Conservation (phyloP, 805 yeast species). For the Zygosaccharomyces pseudorouxii region DNA sequence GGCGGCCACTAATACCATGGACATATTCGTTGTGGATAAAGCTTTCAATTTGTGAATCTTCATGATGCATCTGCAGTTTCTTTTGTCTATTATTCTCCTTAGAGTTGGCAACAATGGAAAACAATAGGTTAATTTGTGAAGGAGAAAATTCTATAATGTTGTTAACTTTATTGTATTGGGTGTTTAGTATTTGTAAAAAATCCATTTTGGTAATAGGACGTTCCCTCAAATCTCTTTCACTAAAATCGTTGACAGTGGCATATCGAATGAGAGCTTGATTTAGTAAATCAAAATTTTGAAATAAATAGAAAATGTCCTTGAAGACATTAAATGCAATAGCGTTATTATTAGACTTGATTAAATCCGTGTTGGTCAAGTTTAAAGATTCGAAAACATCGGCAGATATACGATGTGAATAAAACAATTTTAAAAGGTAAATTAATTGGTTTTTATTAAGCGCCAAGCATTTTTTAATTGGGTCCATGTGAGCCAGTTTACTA, state of each 20-base stretch:
- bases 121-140: constrained; percentile 38
- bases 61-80: constrained; percentile 23
- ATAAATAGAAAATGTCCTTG: constrained; percentile 38
- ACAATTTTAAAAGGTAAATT: constrained; percentile 30
- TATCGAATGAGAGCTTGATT: constrained; percentile 38
- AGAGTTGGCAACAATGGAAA: constrained; percentile 36
- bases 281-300: constrained; percentile 39
- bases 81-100: constrained; percentile 26
- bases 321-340: constrained; percentile 36
- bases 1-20: constrained; percentile 20
- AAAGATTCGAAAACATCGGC: constrained; percentile 35
- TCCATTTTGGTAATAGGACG: constrained; percentile 36
- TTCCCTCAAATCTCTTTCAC: constrained; percentile 29
- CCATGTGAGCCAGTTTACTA: constrained; percentile 29
- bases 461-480: constrained; percentile 27
- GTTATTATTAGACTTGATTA: constrained; percentile 30
- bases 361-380: constrained; percentile 29
- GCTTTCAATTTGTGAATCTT: constrained; percentile 26
- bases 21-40: constrained; percentile 29
- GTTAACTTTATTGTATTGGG: constrained; percentile 39
- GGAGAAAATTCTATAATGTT: constrained; percentile 41
- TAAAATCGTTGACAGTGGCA: constrained; percentile 28
- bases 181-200: constrained; percentile 34
- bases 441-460: constrained; percentile 38
- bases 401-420: constrained; percentile 39